phyloP scores from a whole-genome alignment of 1,284 basidiomycete species.

The Tremellales sp. region DNA sequence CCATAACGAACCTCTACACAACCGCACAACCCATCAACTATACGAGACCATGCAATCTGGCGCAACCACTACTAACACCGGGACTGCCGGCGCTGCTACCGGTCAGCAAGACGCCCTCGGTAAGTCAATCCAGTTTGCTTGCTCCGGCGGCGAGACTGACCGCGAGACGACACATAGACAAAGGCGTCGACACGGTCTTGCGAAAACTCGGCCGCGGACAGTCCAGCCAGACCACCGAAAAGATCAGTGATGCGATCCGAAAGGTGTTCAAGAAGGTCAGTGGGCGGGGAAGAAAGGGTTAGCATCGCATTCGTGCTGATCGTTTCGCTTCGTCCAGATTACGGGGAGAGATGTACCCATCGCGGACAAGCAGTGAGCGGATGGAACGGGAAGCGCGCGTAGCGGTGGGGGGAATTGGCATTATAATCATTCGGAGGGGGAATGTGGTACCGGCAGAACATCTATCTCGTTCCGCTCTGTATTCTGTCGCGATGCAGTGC shows the following conservation, averaged over 20 bases:
- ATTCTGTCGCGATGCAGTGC: too few relatives aligned
- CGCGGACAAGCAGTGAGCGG: conserved; percentile 26
- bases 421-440: too few relatives aligned
- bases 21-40: too few relatives aligned
- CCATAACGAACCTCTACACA: too few relatives aligned
- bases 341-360: conserved; percentile 44
- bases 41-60: too few relatives aligned
- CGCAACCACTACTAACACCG: conserved; percentile 2
- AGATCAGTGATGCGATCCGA: conserved; percentile 50
- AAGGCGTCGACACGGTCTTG: conserved; percentile 40
- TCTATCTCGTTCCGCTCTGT: too few relatives aligned
- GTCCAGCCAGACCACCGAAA: conserved; percentile 45
- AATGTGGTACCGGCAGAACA: too few relatives aligned
- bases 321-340: conserved; percentile 13
- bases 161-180: conserved; percentile 27
- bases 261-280: conserved; percentile 47
- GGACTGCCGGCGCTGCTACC: conserved; percentile 9
- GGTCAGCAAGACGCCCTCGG: conserved; percentile 47
- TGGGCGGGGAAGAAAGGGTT: neutral
- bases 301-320: neutral
- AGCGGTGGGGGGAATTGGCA: too few relatives aligned
- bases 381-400: too few relatives aligned
- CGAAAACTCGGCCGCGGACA: conserved; percentile 40
- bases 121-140: conserved; percentile 20
- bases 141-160: neutral